A percentile compares a stretch with the other conserved stretches of the same genome.
Evolutionary conservation across 2,329 filamentous ascomycete genomes (phyloP).

Genomic region (Alternaria rosae): DNA sequence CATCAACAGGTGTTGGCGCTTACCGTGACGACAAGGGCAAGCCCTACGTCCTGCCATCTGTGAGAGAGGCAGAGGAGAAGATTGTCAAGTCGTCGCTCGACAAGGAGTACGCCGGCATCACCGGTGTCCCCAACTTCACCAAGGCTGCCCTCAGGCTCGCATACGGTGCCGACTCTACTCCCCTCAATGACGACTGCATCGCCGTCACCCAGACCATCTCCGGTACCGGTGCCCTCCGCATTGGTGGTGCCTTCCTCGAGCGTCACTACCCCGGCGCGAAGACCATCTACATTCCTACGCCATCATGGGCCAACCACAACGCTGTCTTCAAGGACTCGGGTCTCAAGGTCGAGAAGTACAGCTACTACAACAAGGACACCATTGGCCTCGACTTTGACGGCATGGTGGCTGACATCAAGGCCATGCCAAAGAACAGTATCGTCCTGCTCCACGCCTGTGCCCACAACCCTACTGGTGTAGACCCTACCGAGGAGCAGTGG

Average conservation of each 20-base stretch:
- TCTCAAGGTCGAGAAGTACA: slow-evolving; percentile 90
- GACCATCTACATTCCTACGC: slow-evolving; percentile 95
- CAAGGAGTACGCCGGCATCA: slow-evolving; percentile 99
- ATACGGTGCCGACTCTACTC: slow-evolving; percentile 81
- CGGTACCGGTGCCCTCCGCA: slow-evolving; percentile 92
- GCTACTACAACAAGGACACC: slow-evolving; percentile 99
- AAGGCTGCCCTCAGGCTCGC: slow-evolving; percentile 89
- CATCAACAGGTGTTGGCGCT: slow-evolving; percentile 80
- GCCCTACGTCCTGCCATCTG: slow-evolving; percentile 95
- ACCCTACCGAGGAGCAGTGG: slow-evolving; percentile 93
- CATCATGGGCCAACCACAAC: slow-evolving; percentile 98
- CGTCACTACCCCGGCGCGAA: slow-evolving; percentile 91
- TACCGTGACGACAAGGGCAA: slow-evolving; percentile 99
- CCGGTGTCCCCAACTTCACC: slow-evolving; percentile 92
- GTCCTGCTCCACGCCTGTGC: slow-evolving; percentile 96
- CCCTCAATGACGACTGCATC: slow-evolving; percentile 76
- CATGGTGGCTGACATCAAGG: slow-evolving; percentile 88
- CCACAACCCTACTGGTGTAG: slow-evolving; percentile 96
- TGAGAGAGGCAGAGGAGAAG: slow-evolving; percentile 86
- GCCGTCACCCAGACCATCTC: slow-evolving; percentile 98
- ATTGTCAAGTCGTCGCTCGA: slow-evolving; percentile 79
- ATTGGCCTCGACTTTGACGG: slow-evolving; percentile 98
- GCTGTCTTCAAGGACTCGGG: slow-evolving; percentile 95
- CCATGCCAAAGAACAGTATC: slow-evolving; percentile 83
- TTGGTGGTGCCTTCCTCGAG: slow-evolving; percentile 91